Evolutionary conservation across 2,329 filamentous ascomycete species (phyloP).

Genomic region (Talaromyces verruculosus): DNA sequence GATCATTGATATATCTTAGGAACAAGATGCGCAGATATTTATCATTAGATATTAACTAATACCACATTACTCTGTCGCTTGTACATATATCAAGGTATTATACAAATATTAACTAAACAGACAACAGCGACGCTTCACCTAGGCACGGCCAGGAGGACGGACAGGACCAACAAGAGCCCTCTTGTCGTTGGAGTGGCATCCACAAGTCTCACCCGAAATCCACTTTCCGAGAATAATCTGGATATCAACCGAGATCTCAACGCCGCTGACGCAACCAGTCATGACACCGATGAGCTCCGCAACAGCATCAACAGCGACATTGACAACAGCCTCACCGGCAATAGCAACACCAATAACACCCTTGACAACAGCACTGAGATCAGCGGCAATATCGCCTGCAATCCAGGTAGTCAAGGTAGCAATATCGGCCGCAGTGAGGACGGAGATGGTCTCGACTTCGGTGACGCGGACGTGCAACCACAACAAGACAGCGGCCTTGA

Average conservation of each 20-base stretch:
- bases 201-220: constrained; percentile 19
- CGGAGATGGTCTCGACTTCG: constrained; percentile 30
- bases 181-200: constrained; percentile 12
- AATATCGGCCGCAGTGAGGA: constrained; percentile 30
- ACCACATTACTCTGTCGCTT: constrained; percentile 3
- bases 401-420: constrained; percentile 34
- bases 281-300: constrained; percentile 40
- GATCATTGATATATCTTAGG: background rate
- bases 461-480: constrained; percentile 38
- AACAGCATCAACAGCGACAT: constrained; percentile 34
- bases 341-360: constrained; percentile 34
- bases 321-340: constrained; percentile 35
- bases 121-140: background rate
- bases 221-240: constrained; percentile 53
- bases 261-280: constrained; percentile 26
- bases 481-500: constrained; percentile 39
- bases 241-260: constrained; percentile 48
- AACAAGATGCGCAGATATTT: background rate
- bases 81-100: background rate
- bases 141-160: background rate
- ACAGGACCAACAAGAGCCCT: background rate
- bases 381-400: constrained; percentile 29
- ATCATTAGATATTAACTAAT: constrained; percentile 14
- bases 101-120: background rate
- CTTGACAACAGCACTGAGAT: constrained; percentile 34